A percentile compares a stretch with the other conserved stretches of the same genome.
These are phyloP conservation scores for Candida pseudoviswanathii DNA, from an alignment of 1,139 yeast genomes.

Conservation along the genomic window DNA sequence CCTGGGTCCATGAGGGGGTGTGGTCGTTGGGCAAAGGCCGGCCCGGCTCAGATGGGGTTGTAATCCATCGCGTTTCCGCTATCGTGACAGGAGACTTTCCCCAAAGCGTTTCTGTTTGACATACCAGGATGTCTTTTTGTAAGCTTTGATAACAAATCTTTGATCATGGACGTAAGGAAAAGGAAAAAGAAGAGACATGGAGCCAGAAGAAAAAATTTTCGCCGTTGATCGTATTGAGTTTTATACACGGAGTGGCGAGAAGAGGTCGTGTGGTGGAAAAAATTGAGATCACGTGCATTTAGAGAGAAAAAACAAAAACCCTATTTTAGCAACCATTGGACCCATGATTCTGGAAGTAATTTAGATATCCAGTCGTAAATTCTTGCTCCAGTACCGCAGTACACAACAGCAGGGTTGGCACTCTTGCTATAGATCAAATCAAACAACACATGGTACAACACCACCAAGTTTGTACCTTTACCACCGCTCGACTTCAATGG, in stretches of 20 bases:
- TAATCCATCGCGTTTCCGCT: slow-evolving; percentile 61
- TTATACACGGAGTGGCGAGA: not conserved
- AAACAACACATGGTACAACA: slow-evolving; percentile 55
- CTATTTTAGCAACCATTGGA: slow-evolving; percentile 26
- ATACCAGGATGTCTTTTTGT: slow-evolving; percentile 47
- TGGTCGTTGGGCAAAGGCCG: too few species aligned
- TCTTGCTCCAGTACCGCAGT: slow-evolving; percentile 56
- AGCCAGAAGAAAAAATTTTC: slow-evolving; percentile 8
- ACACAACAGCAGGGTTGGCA: slow-evolving; percentile 35
- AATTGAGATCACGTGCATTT: slow-evolving; percentile 3
- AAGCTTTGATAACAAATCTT: slow-evolving; percentile 88
- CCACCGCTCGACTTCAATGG: slow-evolving; percentile 40
- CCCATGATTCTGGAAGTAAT: slow-evolving; percentile 35
- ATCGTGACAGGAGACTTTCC: slow-evolving; percentile 92
- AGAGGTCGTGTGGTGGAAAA: not conserved
- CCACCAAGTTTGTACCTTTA: slow-evolving; percentile 44
- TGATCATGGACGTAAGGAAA: slow-evolving; percentile 57
- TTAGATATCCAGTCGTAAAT: slow-evolving; percentile 39
- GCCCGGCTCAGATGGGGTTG: slow-evolving; percentile 8
- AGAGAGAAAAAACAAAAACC: not conserved
- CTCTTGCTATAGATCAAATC: slow-evolving; percentile 48
- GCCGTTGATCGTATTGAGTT: too few species aligned
- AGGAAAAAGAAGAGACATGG: not conserved
- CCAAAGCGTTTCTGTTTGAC: slow-evolving; percentile 60
- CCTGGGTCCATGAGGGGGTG: too few species aligned